Percentiles rank a stretch among this genome's conserved stretches.
These are phyloP conservation scores for Botryobasidium botryosum DNA, from an alignment of 768 basidiomycete species.

Conservation along the genomic window DNA sequence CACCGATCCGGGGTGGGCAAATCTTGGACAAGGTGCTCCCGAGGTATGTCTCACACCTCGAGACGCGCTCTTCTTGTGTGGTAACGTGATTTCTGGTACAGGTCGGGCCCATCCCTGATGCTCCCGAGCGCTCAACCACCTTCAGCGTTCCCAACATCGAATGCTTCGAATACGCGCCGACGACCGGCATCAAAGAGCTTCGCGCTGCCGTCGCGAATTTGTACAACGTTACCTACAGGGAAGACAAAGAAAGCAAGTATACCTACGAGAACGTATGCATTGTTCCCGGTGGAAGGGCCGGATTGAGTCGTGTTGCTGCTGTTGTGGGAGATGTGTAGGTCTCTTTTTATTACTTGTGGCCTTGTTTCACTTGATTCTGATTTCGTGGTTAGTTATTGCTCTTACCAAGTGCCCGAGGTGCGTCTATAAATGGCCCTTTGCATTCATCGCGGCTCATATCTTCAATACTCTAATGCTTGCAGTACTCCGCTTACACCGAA, in stretches of 20 bases:
- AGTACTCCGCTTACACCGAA: slow-evolving; percentile 13
- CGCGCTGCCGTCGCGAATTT: slow-evolving; percentile 79
- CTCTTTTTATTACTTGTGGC: slow-evolving; percentile 13
- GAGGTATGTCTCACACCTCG: slow-evolving; percentile 14
- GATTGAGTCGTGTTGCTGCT: slow-evolving; percentile 78
- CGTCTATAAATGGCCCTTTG: neutral
- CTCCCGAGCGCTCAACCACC: slow-evolving; percentile 43
- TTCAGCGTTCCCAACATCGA: slow-evolving; percentile 47
- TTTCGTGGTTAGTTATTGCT: slow-evolving; percentile 26
- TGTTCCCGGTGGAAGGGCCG: slow-evolving; percentile 84
- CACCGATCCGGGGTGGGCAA: slow-evolving; percentile 52
- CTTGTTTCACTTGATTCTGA: too few species aligned
- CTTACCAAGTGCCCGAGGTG: slow-evolving; percentile 65
- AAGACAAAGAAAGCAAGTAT: slow-evolving; percentile 68
- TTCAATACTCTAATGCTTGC: neutral
- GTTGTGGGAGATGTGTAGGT: slow-evolving; percentile 85
- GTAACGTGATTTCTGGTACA: slow-evolving; percentile 25
- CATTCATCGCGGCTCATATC: slow-evolving; percentile 1
- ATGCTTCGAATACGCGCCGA: slow-evolving; percentile 80
- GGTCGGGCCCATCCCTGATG: slow-evolving; percentile 70
- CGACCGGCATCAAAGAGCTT: slow-evolving; percentile 70
- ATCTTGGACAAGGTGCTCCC: slow-evolving; percentile 84
- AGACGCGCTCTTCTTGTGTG: neutral
- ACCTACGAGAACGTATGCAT: slow-evolving; percentile 84
- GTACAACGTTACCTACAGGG: slow-evolving; percentile 77